Conservation (phyloP, 208 protist species). For the Vickermania spadyakhi region DNA sequence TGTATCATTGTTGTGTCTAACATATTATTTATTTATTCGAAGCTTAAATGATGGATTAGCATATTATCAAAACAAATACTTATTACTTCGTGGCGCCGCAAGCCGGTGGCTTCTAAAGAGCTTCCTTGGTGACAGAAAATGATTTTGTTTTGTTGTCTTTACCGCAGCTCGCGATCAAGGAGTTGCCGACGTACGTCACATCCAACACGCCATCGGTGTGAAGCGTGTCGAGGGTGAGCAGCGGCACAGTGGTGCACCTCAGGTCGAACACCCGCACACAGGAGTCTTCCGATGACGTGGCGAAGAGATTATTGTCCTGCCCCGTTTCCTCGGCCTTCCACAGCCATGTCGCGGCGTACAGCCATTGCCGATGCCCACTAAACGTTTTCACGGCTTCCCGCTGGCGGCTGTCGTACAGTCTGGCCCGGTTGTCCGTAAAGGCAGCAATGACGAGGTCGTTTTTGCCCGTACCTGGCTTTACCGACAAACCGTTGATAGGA, state of each 20-base stretch:
- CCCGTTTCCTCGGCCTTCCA: slow-evolving; percentile 41
- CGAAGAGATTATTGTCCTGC: slow-evolving; percentile 29
- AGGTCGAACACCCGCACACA: slow-evolving; percentile 73
- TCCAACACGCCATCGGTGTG: slow-evolving; percentile 81
- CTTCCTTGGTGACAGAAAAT: slow-evolving; percentile 34
- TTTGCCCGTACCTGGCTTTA: slow-evolving; percentile 22
- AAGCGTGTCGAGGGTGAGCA: slow-evolving; percentile 60
- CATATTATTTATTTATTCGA: too few relatives aligned
- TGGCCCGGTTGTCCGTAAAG: slow-evolving; percentile 74
- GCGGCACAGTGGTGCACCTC: slow-evolving; percentile 34
- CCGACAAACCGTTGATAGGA: slow-evolving; percentile 49
- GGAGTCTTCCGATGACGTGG: slow-evolving; percentile 53
- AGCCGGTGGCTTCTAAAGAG: slow-evolving; percentile 1
- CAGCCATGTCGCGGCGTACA: slow-evolving; percentile 69
- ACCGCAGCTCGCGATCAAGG: slow-evolving; percentile 53
- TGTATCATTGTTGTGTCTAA: too few relatives aligned
- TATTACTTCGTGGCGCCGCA: too few relatives aligned
- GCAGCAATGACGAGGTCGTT: slow-evolving; percentile 60
- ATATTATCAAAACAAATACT: too few relatives aligned
- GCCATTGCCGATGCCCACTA: slow-evolving; percentile 71
- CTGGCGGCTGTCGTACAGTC: slow-evolving; percentile 69
- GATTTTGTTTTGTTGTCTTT: slow-evolving; percentile 78
- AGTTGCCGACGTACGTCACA: slow-evolving; percentile 55
- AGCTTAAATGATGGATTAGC: too few relatives aligned
- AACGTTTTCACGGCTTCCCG: slow-evolving; percentile 48